phyloP scores from a whole-genome alignment of 2,329 filamentous ascomycete genomes.

The Xylaria sp. region DNA sequence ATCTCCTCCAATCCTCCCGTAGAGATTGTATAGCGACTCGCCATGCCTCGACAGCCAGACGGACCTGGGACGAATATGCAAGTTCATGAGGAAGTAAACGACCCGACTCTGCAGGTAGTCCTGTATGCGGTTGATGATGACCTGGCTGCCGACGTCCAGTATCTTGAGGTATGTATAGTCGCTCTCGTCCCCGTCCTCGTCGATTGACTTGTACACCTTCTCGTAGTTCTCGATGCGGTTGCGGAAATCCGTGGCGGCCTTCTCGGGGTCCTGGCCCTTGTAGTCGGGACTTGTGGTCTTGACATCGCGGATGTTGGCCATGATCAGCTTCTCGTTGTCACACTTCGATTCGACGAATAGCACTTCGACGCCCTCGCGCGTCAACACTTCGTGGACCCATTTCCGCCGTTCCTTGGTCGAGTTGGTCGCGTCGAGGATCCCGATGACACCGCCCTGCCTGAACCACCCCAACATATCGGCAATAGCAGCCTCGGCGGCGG shows the following conservation, averaged over 20 bases:
- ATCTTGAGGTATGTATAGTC: constrained; percentile 95
- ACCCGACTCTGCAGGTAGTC: constrained; percentile 96
- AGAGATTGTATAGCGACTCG: constrained; percentile 89
- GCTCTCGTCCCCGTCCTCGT: constrained; percentile 76
- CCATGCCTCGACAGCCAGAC: constrained; percentile 97
- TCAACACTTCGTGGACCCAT: constrained; percentile 86
- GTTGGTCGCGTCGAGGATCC: constrained; percentile 95
- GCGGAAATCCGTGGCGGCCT: constrained; percentile 87
- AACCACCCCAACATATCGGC: constrained; percentile 97
- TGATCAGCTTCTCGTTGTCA: constrained; percentile 93
- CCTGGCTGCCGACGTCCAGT: constrained; percentile 92
- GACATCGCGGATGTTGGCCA: constrained; percentile 97
- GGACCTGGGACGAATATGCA: constrained; percentile 94
- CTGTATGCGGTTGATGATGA: constrained; percentile 96
- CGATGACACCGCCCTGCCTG: constrained; percentile 76
- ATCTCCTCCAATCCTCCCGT: constrained; percentile 91
- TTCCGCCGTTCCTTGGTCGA: constrained; percentile 85
- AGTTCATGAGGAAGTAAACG: constrained; percentile 97
- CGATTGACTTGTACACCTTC: constrained; percentile 92
- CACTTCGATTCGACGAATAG: constrained; percentile 97
- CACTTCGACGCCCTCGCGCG: constrained; percentile 78
- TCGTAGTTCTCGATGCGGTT: constrained; percentile 97
- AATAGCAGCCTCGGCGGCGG: constrained; percentile 88
- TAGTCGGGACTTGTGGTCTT: constrained; percentile 98
- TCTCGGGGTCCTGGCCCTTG: constrained; percentile 87